These are phyloP conservation scores for Syncephalis fuscata DNA, from an alignment of 371 early-diverging fungal species.

Conservation along the genomic window DNA sequence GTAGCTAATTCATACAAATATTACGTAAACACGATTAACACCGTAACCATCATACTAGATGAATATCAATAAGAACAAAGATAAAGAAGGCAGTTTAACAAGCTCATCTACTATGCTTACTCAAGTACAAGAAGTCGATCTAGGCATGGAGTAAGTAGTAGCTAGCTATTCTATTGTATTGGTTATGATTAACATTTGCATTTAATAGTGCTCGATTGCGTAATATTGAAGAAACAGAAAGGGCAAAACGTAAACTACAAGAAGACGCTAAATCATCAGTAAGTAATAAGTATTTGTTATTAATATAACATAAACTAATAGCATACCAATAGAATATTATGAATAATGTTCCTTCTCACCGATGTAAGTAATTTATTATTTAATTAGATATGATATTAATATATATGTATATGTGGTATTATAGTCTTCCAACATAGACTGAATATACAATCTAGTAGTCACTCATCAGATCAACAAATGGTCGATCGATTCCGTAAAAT, in stretches of 20 bases:
- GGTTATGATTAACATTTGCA: background rate
- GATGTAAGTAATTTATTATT: no score
- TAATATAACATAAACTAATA: no score
- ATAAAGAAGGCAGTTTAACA: conserved; percentile 73
- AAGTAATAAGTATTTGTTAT: no score
- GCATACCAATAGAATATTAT: no score
- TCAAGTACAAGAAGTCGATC: conserved; percentile 84
- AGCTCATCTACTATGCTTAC: conserved; percentile 80
- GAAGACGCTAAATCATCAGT: no score
- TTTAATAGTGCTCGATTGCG: conserved; percentile 37
- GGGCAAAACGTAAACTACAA: conserved; percentile 29
- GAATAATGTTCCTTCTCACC: no score
- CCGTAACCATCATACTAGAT: conserved; percentile 6
- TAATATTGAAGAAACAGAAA: conserved; percentile 76
- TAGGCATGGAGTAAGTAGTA: conserved; percentile 59
- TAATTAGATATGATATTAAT: no score
- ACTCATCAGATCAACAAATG: no score
- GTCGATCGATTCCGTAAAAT: no score
- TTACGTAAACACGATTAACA: background rate
- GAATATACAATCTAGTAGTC: no score
- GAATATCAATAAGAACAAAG: conserved; percentile 26
- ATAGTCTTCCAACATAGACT: no score
- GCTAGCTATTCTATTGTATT: background rate
- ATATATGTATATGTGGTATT: no score
- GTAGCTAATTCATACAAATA: conserved; percentile 16